Evolutionary conservation across 2,329 filamentous ascomycete species (phyloP).

Genomic region (Monosporascus cannonballus): DNA sequence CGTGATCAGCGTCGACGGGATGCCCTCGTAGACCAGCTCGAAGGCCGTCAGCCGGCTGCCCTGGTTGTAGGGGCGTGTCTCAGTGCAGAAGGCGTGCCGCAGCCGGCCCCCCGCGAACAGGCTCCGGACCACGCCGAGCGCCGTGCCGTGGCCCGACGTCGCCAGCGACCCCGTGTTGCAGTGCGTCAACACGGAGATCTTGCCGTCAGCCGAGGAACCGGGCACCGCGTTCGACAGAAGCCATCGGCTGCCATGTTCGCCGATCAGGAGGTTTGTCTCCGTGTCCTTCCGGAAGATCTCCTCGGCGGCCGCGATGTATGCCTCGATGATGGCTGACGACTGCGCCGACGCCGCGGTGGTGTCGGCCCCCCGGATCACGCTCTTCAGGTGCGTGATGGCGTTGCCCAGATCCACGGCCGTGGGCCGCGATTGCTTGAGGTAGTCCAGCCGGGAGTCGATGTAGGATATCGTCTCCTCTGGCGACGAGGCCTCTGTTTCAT

Average conservation of each 20-base stretch:
- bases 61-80: slow-evolving; percentile 97
- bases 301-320: slow-evolving; percentile 77
- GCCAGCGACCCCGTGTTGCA: slow-evolving; percentile 97
- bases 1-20: slow-evolving; percentile 86
- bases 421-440: slow-evolving; percentile 81
- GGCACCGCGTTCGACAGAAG: slow-evolving; percentile 54
- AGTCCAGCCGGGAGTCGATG: slow-evolving; percentile 73
- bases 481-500: slow-evolving; percentile 29
- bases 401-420: slow-evolving; percentile 94
- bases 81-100: slow-evolving; percentile 87
- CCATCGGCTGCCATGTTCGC: slow-evolving; percentile 77
- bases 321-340: slow-evolving; percentile 52
- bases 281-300: slow-evolving; percentile 83
- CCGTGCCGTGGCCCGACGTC: slow-evolving; percentile 96
- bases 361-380: slow-evolving; percentile 47
- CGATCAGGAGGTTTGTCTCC: slow-evolving; percentile 80
- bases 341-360: slow-evolving; percentile 29
- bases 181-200: slow-evolving; percentile 84
- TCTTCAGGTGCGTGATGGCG: slow-evolving; percentile 75
- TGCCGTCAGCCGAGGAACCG: slow-evolving; percentile 28
- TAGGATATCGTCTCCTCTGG: slow-evolving; percentile 58
- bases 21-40: slow-evolving; percentile 89
- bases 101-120: slow-evolving; percentile 62
- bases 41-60: slow-evolving; percentile 91
- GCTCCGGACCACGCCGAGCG: slow-evolving; percentile 86